A percentile compares a stretch with the other conserved stretches of the same genome.
Conservation (phyloP, 768 basidiomycete genomes). For the Hygrocybe coccinea region DNA sequence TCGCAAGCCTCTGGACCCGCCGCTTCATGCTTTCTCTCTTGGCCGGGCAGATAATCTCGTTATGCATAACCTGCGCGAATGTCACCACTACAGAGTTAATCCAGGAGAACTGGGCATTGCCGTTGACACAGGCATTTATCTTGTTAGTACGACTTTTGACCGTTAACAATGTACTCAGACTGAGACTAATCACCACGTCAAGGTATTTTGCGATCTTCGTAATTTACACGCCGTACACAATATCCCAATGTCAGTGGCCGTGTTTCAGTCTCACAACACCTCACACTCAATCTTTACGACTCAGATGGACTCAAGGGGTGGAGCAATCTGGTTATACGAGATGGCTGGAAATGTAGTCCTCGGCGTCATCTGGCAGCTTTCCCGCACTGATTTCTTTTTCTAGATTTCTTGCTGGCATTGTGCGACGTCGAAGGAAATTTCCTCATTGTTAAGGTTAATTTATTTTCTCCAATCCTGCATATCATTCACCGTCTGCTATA, state of each 20-base stretch:
- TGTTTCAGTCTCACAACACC: background rate
- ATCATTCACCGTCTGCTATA: background rate
- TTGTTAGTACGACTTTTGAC: conserved; percentile 45
- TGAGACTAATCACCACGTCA: background rate
- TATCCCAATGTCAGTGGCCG: conserved; percentile 66
- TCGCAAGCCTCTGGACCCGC: conserved; percentile 73
- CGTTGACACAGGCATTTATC: conserved; percentile 82
- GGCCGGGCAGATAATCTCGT: conserved; percentile 76
- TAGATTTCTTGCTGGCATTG: conserved; percentile 72
- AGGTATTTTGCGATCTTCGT: conserved; percentile 77
- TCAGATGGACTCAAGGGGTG: conserved; percentile 82
- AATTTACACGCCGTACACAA: conserved; percentile 83
- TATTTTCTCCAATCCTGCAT: background rate
- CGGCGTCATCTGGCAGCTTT: conserved; percentile 18
- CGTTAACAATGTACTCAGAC: no score
- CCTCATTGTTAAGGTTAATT: conserved; percentile 64
- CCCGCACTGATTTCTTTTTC: background rate
- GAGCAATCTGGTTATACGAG: conserved; percentile 62
- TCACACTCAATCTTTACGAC: conserved; percentile 5
- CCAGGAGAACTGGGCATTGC: conserved; percentile 60
- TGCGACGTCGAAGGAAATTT: conserved; percentile 90
- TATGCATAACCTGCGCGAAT: conserved; percentile 87
- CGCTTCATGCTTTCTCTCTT: conserved; percentile 66
- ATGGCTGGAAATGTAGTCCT: conserved; percentile 79
- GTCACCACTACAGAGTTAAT: conserved; percentile 80